Conservation (phyloP, 2,329 filamentous ascomycete species). For the Fonsecaea monophora region DNA sequence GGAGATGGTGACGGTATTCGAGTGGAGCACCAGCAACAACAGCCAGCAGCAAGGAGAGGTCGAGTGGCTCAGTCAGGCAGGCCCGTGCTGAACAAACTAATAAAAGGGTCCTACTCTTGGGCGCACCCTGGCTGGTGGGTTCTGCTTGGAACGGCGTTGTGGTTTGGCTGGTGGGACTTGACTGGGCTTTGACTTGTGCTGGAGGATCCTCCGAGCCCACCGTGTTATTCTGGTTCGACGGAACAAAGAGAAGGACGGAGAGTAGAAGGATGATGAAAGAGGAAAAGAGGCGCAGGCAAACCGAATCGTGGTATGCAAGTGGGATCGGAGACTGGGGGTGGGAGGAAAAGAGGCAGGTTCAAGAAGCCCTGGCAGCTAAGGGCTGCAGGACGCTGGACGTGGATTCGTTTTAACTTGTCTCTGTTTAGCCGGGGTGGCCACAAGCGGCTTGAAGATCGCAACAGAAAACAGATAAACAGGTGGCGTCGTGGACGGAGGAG, state of each 20-base stretch:
- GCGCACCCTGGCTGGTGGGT: slow-evolving; percentile 5
- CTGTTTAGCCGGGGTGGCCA: slow-evolving; percentile 2
- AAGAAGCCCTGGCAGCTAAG: slow-evolving; percentile 4
- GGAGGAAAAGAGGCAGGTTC: slow-evolving; percentile 5
- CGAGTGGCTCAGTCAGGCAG: slow-evolving; percentile 13
- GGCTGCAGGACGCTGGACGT: slow-evolving; percentile 4
- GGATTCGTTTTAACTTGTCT: slow-evolving; percentile 10
- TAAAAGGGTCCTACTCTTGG: slow-evolving; percentile 11
- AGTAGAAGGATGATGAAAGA: slow-evolving; percentile 8
- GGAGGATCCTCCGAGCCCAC: neutral
- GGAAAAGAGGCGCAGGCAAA: slow-evolving; percentile 6
- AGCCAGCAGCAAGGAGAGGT: slow-evolving; percentile 1
- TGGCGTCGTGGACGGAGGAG: neutral
- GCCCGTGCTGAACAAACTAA: slow-evolving; percentile 15
- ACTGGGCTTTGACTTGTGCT: neutral
- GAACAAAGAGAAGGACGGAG: neutral
- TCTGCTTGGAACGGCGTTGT: slow-evolving; percentile 5
- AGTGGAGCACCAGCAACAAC: slow-evolving; percentile 1
- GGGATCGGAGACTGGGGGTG: slow-evolving; percentile 10
- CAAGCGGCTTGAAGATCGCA: slow-evolving; percentile 5
- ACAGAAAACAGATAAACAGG: neutral
- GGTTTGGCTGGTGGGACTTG: slow-evolving; percentile 2
- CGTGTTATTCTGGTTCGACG: slow-evolving; percentile 11
- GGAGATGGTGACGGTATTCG: slow-evolving; percentile 14
- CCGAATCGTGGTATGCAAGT: slow-evolving; percentile 14